phyloP scores from a whole-genome alignment of 2,329 filamentous ascomycete species.

The Fusarium siculi region DNA sequence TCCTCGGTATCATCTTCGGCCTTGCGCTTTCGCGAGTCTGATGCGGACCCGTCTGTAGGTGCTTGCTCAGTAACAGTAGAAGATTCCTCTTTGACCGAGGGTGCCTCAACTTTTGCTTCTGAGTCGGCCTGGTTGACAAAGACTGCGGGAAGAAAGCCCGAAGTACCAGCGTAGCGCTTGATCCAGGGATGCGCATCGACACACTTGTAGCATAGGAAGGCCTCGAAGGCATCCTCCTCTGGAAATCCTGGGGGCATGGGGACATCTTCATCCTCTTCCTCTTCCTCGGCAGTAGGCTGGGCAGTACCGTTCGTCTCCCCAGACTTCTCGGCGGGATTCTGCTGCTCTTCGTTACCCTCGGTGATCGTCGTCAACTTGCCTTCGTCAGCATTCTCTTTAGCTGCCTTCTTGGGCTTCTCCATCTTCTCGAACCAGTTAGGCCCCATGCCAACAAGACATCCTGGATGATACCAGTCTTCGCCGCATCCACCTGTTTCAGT shows the following conservation, averaged over 20 bases:
- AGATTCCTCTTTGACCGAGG: not conserved
- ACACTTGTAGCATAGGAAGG: constrained; percentile 94
- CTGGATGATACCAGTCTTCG: constrained; percentile 98
- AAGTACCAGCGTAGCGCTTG: constrained; percentile 82
- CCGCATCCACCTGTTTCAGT: constrained; percentile 88
- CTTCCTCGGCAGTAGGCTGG: constrained; percentile 41
- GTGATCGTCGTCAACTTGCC: constrained; percentile 59
- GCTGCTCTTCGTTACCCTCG: constrained; percentile 57
- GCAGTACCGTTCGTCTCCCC: constrained; percentile 32
- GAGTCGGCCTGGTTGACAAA: constrained; percentile 53
- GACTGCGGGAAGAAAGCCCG: constrained; percentile 82
- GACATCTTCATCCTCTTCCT: constrained; percentile 66
- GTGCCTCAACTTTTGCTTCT: not conserved
- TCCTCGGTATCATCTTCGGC: constrained; percentile 62
- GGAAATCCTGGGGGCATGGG: constrained; percentile 89
- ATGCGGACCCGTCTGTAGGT: not conserved
- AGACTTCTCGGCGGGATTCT: constrained; percentile 29
- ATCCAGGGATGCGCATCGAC: constrained; percentile 90
- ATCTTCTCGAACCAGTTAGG: constrained; percentile 75
- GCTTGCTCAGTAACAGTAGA: constrained; percentile 3
- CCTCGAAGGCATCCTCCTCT: constrained; percentile 86
- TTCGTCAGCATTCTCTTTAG: constrained; percentile 18
- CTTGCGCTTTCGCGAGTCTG: constrained; percentile 72
- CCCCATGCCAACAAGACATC: constrained; percentile 85
- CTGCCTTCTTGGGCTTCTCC: constrained; percentile 49